Evolutionary conservation across 768 basidiomycete species (phyloP).

Genomic region (Vararia minispora): DNA sequence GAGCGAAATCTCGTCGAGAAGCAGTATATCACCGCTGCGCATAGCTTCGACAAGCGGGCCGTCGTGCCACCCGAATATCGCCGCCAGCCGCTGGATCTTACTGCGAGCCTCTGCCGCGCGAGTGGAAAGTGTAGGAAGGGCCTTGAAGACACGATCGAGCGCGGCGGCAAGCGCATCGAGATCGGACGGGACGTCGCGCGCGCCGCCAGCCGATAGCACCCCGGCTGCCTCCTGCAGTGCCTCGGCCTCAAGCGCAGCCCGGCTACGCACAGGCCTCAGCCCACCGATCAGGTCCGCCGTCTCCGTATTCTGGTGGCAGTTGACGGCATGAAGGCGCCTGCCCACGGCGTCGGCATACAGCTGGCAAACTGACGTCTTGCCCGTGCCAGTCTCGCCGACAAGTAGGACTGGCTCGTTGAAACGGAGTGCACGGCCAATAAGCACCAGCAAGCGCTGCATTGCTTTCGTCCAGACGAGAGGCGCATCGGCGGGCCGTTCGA

Average conservation of each 20-base stretch:
- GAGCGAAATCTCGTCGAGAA: conserved; percentile 94
- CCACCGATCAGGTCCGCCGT: conserved; percentile 95
- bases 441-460: conserved; percentile 80
- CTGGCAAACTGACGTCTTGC: conserved; percentile 96
- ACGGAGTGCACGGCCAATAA: conserved; percentile 75
- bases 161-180: conserved; percentile 17
- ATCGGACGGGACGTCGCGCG: conserved; percentile 19
- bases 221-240: conserved; percentile 30
- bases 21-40: conserved; percentile 71
- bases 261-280: conserved; percentile 78
- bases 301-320: conserved; percentile 98
- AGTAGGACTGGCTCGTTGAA: conserved; percentile 92
- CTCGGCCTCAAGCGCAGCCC: conserved; percentile 41
- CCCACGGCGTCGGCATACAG: conserved; percentile 59
- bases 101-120: conserved; percentile 30
- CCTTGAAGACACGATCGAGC: conserved; percentile 15
- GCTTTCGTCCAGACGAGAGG: conserved; percentile 86
- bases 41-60: conserved; percentile 94
- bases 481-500: conserved; percentile 33
- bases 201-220: conserved; percentile 31
- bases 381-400: conserved; percentile 95
- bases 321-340: conserved; percentile 61
- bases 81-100: conserved; percentile 40
- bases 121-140: conserved; percentile 6
- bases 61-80: conserved; percentile 94